These are phyloP conservation scores for Vinca minor DNA, from an alignment of 257 asterid genomes.

Conservation along the genomic window DNA sequence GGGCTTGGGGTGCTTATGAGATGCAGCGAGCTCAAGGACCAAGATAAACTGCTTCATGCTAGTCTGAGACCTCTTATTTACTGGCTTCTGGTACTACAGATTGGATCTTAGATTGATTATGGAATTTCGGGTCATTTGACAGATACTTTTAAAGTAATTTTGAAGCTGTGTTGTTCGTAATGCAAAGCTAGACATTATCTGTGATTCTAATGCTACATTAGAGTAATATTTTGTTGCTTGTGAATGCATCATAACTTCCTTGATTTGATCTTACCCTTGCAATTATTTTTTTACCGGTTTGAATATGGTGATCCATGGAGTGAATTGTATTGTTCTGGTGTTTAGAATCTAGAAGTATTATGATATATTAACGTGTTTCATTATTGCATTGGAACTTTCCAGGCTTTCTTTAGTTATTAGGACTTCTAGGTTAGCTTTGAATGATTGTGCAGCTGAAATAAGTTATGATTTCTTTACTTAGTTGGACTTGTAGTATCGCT, in stretches of 20 bases:
- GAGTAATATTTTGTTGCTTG: not conserved
- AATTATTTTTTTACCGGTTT: not conserved
- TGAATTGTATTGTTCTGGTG: not conserved
- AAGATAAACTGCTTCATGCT: conserved; percentile 38
- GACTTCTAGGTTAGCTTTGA: not conserved
- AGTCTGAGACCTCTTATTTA: conserved; percentile 18
- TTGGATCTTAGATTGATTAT: conserved; percentile 15
- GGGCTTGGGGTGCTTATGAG: conserved; percentile 68
- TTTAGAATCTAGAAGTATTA: not conserved
- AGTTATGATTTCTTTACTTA: not conserved
- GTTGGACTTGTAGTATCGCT: not conserved
- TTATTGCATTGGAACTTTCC: not conserved
- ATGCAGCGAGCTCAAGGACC: conserved; percentile 62
- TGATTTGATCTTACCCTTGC: not conserved
- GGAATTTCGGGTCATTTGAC: conserved; percentile 10
- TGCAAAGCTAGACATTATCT: conserved; percentile 6
- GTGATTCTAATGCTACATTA: conserved; percentile 3
- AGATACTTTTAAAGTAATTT: not conserved
- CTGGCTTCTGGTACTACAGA: conserved; percentile 27
- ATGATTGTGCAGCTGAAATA: not conserved
- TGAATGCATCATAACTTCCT: not conserved
- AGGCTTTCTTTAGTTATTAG: not conserved
- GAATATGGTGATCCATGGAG: not conserved
- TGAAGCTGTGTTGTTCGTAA: not conserved
- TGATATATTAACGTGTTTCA: not conserved